Conservation (phyloP, 164 flowering plant genomes). For the Umbellularia californica region DNA sequence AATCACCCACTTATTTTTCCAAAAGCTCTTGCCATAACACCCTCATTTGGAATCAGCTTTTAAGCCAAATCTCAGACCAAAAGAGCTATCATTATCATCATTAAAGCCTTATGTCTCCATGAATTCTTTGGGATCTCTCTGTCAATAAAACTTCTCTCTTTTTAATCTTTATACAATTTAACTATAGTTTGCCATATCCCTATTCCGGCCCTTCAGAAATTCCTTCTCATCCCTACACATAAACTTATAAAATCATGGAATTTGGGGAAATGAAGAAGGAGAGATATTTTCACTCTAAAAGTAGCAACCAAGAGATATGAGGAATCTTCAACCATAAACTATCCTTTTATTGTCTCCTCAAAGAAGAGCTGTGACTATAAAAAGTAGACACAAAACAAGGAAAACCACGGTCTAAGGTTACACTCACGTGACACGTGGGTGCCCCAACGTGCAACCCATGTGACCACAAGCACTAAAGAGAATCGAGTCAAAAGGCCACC, state of each 20-base stretch:
- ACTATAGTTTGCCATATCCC: not conserved
- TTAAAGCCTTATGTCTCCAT: too few relatives aligned
- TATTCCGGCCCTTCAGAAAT: not conserved
- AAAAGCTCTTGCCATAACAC: too few relatives aligned
- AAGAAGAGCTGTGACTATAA: not conserved
- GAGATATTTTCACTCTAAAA: not conserved
- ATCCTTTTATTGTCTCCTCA: not conserved
- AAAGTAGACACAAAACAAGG: not conserved
- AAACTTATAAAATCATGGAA: too few relatives aligned
- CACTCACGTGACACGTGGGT: not conserved
- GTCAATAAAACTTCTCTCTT: not conserved
- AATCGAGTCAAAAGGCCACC: conserved; percentile 2
- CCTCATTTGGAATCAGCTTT: too few relatives aligned
- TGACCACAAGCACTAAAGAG: conserved; percentile 3
- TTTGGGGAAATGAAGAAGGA: not conserved
- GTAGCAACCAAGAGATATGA: not conserved
- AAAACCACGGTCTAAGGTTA: not conserved
- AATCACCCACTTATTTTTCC: too few relatives aligned
- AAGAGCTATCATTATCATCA: too few relatives aligned
- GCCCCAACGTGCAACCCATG: conserved; percentile 5
- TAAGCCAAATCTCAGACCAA: too few relatives aligned
- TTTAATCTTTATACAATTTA: not conserved
- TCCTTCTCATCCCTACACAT: not conserved
- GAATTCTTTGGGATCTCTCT: too few relatives aligned
- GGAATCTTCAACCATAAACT: not conserved